Conservation (phyloP, 306 rosid species). For the Gastrolobium bilobum region DNA sequence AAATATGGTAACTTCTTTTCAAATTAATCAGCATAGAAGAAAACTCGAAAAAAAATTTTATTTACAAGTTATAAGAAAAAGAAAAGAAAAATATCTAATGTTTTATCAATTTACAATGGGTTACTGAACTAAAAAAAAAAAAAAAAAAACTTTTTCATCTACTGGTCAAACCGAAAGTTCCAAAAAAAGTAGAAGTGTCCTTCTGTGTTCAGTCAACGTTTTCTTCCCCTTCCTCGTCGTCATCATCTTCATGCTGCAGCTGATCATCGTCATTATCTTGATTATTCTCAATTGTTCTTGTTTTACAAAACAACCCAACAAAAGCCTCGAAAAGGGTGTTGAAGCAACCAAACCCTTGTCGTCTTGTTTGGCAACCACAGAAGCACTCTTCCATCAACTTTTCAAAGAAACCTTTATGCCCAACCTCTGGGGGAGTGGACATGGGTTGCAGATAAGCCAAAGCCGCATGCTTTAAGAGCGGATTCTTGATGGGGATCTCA, state of each 20-base stretch:
- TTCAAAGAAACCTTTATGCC: conserved; percentile 16
- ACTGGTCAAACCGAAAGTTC: conserved; percentile 52
- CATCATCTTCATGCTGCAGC: neutral
- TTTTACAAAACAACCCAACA: conserved; percentile 1
- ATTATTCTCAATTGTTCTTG: neutral
- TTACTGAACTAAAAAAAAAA: neutral
- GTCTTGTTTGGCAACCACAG: neutral
- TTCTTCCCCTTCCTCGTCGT: neutral
- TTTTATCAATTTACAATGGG: conserved; percentile 11
- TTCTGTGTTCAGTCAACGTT: conserved; percentile 45
- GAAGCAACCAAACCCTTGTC: conserved; percentile 50
- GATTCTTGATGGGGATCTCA: conserved; percentile 72
- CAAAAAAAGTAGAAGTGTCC: neutral
- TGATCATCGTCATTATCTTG: conserved; percentile 34
- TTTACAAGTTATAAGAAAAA: conserved; percentile 1
- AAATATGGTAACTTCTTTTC: neutral
- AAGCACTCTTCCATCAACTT: conserved; percentile 46
- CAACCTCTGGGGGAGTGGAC: conserved; percentile 45
- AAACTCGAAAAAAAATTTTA: neutral
- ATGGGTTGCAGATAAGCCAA: conserved; percentile 74
- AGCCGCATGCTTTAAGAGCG: conserved; percentile 78
- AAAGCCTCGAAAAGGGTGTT: neutral
- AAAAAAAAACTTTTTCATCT: neutral
- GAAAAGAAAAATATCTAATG: neutral
- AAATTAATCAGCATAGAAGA: neutral